phyloP scores from a whole-genome alignment of 345 rosid species.

The Cochlearia excelsa region DNA sequence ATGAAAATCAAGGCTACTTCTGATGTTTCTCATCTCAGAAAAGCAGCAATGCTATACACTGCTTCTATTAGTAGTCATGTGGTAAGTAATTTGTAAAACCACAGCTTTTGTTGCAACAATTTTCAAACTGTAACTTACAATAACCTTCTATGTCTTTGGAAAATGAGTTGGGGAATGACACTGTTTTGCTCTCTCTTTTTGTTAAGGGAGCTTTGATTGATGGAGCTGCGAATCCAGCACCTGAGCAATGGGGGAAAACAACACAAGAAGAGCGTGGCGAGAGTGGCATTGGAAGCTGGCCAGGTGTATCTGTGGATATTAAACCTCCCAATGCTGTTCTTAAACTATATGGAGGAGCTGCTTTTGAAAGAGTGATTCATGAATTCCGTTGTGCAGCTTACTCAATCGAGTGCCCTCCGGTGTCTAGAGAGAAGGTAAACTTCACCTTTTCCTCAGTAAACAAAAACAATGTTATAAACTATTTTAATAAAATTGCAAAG shows the following conservation, averaged over 20 bases:
- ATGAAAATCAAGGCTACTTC: conserved; percentile 81
- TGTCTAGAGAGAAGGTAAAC: conserved; percentile 91
- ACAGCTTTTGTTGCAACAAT: neutral
- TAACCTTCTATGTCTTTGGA: neutral
- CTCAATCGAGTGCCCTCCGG: conserved; percentile 88
- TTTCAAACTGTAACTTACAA: neutral
- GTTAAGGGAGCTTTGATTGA: conserved; percentile 79
- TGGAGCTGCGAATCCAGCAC: conserved; percentile 98
- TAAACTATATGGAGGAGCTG: conserved; percentile 96
- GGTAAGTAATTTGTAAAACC: conserved; percentile 45
- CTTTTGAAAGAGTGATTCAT: conserved; percentile 91
- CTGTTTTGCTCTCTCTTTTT: conserved; percentile 23
- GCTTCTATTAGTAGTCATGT: conserved; percentile 86
- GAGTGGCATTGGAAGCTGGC: conserved; percentile 96
- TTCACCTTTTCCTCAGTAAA: neutral
- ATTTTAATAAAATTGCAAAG: neutral
- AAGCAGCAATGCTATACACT: conserved; percentile 76
- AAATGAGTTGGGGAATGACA: conserved; percentile 15
- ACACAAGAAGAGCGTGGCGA: conserved; percentile 76
- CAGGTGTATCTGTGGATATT: conserved; percentile 66
- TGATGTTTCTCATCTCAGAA: conserved; percentile 81
- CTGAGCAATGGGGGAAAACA: conserved; percentile 97
- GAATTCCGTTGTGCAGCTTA: conserved; percentile 95
- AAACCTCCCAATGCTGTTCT: conserved; percentile 92
- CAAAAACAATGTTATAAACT: too few species aligned